Evolutionary conservation across 1,139 yeast genomes (phyloP), one percentile per base, ranked within the genome.

Genomic region (Magnusiomyces ingens): DNA sequence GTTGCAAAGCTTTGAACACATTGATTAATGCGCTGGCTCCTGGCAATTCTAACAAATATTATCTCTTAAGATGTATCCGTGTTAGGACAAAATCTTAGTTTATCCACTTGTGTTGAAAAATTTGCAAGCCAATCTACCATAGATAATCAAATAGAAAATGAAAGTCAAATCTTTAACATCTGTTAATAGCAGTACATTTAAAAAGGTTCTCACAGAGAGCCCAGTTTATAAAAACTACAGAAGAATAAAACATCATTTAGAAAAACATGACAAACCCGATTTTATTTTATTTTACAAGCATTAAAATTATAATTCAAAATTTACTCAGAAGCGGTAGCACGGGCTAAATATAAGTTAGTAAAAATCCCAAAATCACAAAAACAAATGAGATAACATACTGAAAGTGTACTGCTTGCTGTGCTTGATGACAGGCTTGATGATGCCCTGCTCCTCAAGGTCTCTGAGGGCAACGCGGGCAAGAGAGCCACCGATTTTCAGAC

Each of bases 401-500:
- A 89, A 94, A 76, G 95, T 87, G 77, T 84, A 82, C 83, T 94
- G 99, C 81, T 88, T 88, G 73, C 97, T 84, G 88, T 90, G 97
- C 76, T 82, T 84, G 72, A 87, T 84, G 75, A 94, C 87, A 69
- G 95, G 91, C 81, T 85, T 87, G 78, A 94, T 94, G 75, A 88
- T 78, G 74, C 99, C 99, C 71, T 91, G 93, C 64, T 79, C 81
- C 81, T 89, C 98, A 76, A 94, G 88, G 75, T 93, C 96, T 76
- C 81, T 84, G 75, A 93, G 85, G 72, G 98, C 99, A 75, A 89
- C 85, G 80, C 99, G 91, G 71, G 99, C 99, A 72, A 93, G 71
- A 63, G 99, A 91, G 77, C 99, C 99, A 81, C 96, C 96, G 71
- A 93, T 81, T 95, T 94, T 93, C 77, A 94, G 85, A 84, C 99